Evolutionary conservation across 2,329 filamentous ascomycete genomes (phyloP).

Genomic region (Botrytis elliptica): DNA sequence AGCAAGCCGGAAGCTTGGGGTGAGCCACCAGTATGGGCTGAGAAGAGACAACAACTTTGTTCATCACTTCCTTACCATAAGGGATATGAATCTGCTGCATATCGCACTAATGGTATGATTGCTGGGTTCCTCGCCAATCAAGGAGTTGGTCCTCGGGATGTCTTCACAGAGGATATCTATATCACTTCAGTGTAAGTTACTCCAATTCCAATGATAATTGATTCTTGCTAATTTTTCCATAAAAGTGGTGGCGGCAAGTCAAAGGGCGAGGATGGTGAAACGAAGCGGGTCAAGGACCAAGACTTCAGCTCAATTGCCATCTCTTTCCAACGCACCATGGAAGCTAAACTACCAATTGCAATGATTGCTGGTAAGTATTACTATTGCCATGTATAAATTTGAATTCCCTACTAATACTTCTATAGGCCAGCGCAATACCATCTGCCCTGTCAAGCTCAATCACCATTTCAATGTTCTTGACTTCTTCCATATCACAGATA

Average conservation of each 20-base stretch:
- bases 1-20: conserved; percentile 32
- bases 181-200: conserved; percentile 59
- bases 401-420: conserved; percentile 33
- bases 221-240: conserved; percentile 27
- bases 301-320: conserved; percentile 33
- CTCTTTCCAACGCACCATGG: conserved; percentile 44
- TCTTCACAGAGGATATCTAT: conserved; percentile 59
- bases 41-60: conserved; percentile 58
- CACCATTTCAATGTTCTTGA: conserved; percentile 64
- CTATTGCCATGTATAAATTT: not conserved
- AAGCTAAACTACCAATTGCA: conserved; percentile 51
- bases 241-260: conserved; percentile 53
- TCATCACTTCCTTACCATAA: conserved; percentile 64
- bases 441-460: conserved; percentile 50
- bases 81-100: conserved; percentile 58
- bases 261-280: conserved; percentile 47
- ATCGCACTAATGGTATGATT: conserved; percentile 50
- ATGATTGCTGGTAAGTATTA: conserved; percentile 51
- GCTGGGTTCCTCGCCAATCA: conserved; percentile 60
- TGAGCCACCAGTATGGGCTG: conserved; percentile 55
- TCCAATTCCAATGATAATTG: not conserved
- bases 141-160: conserved; percentile 53
- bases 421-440: conserved; percentile 49
- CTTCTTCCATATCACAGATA: conserved; percentile 65
- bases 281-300: conserved; percentile 46